A percentile compares a stretch with the other conserved stretches of the same genome.
These are phyloP conservation scores for Rhazya stricta DNA, from an alignment of 257 asterid genomes.

Conservation along the genomic window DNA sequence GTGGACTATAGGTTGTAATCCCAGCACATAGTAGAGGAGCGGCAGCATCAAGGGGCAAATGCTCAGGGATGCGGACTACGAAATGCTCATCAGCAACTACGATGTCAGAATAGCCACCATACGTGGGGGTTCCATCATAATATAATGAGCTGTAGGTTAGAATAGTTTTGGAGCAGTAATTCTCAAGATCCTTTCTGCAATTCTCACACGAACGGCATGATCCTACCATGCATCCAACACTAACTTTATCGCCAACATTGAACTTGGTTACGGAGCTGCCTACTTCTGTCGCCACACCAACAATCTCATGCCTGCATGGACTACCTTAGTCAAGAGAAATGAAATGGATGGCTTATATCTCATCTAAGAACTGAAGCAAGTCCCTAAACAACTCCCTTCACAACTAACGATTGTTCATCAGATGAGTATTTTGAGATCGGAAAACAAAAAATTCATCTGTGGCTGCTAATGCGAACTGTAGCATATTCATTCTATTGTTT, in stretches of 20 bases:
- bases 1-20: slow-evolving; percentile 38
- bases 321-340: background rate
- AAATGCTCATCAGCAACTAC: slow-evolving; percentile 41
- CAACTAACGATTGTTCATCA: background rate
- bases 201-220: slow-evolving; percentile 53
- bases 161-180: slow-evolving; percentile 28
- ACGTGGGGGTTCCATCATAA: slow-evolving; percentile 33
- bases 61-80: slow-evolving; percentile 30
- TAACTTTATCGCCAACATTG: slow-evolving; percentile 57
- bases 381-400: no score
- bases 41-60: slow-evolving; percentile 32
- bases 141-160: slow-evolving; percentile 20
- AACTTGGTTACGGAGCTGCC: slow-evolving; percentile 48
- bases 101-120: slow-evolving; percentile 38
- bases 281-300: slow-evolving; percentile 53
- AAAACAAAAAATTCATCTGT: no score
- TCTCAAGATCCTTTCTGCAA: slow-evolving; percentile 45
- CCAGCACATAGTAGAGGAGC: slow-evolving; percentile 45
- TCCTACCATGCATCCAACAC: slow-evolving; percentile 60
- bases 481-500: no score
- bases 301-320: slow-evolving; percentile 55
- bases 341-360: background rate
- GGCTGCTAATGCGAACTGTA: no score
- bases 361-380: background rate
- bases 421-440: no score